Evolutionary conservation across 2,329 filamentous ascomycete species (phyloP), one percentile per base, ranked within the genome.

Genomic region (Polytolypa hystricis): DNA sequence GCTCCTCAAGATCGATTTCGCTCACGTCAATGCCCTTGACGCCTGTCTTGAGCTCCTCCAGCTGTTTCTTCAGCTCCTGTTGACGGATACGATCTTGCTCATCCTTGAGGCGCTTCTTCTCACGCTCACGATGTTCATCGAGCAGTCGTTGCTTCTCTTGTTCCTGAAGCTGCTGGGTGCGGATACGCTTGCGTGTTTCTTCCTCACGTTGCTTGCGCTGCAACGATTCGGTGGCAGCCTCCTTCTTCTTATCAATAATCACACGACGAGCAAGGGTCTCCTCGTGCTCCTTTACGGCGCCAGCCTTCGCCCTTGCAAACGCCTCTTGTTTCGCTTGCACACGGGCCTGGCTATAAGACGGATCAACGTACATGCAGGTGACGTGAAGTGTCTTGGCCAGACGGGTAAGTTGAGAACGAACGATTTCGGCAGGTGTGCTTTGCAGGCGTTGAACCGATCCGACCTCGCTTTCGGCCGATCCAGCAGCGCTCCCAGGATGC

Each of bases 391-490:
- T 81, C 67, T 87, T 93, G 38, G 87, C 84, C 39, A 98, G 73
- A 38, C 91, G 85, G 41, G 84, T 85, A 40, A 98, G 77, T 64
- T 96, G 89, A 35, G 89, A 86, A 49, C 91, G 84, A 42, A 95
- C 86, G 60, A 98, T 98, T 65, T 98, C 91, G 5, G 91, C 89
- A 27, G 91, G 91, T 2, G 91, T 98, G 70, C 85, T 94, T 69
- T 98, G 91, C 32, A 98, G 78, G 52, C 87, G 83, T 68, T 98
- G 91, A 25, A 96, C 84, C 34, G 83, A 82, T 53, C 81, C 79
- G 38, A 74, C 72, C 56, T 95, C 87, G 45, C 70, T 75, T 65
- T 96, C 91, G 31, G 89, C 84, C 38, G 89, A 94, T 42, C 87
- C 87, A 43, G 84, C 78, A 39, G 73, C 76, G 48, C 85, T 86